These are phyloP conservation scores for Mucor plumbeus DNA, from an alignment of 371 early-diverging fungal genomes.

Conservation along the genomic window DNA sequence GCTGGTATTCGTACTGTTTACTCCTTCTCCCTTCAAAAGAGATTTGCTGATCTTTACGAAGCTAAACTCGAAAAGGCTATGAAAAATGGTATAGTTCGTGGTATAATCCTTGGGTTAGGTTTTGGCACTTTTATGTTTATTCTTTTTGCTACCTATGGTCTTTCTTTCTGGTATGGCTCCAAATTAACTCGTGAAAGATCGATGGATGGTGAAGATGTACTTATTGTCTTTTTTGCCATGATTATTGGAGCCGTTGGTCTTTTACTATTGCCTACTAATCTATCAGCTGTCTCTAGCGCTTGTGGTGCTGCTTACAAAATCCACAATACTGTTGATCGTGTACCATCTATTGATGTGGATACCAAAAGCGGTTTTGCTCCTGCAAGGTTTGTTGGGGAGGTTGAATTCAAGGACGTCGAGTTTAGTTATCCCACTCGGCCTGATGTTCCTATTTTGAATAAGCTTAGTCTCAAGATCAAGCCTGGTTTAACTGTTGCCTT, in stretches of 20 bases:
- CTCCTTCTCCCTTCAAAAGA: slow-evolving; percentile 81
- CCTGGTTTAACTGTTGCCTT: slow-evolving; percentile 82
- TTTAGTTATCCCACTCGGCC: slow-evolving; percentile 83
- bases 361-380: slow-evolving; percentile 58
- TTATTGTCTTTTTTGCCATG: slow-evolving; percentile 74
- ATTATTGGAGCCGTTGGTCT: slow-evolving; percentile 64
- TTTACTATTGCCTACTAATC: slow-evolving; percentile 60
- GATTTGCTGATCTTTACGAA: slow-evolving; percentile 69
- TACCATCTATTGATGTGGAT: slow-evolving; percentile 67
- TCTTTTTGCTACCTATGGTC: slow-evolving; percentile 69
- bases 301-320: slow-evolving; percentile 72
- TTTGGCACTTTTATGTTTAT: slow-evolving; percentile 69
- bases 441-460: slow-evolving; percentile 70
- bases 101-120: slow-evolving; percentile 55
- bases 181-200: slow-evolving; percentile 53
- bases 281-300: slow-evolving; percentile 59
- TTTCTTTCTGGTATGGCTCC: slow-evolving; percentile 85
- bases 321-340: slow-evolving; percentile 79
- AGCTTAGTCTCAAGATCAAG: slow-evolving; percentile 62
- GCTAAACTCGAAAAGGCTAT: slow-evolving; percentile 59
- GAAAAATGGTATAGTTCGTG: slow-evolving; percentile 60
- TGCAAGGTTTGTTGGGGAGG: slow-evolving; percentile 60
- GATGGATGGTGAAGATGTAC: slow-evolving; percentile 56
- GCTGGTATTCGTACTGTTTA: slow-evolving; percentile 87
- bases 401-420: slow-evolving; percentile 73